Evolutionary conservation across 495 filamentous ascomycete genomes (phyloP).

Genomic region (Pyrenopolyporus hunteri): DNA sequence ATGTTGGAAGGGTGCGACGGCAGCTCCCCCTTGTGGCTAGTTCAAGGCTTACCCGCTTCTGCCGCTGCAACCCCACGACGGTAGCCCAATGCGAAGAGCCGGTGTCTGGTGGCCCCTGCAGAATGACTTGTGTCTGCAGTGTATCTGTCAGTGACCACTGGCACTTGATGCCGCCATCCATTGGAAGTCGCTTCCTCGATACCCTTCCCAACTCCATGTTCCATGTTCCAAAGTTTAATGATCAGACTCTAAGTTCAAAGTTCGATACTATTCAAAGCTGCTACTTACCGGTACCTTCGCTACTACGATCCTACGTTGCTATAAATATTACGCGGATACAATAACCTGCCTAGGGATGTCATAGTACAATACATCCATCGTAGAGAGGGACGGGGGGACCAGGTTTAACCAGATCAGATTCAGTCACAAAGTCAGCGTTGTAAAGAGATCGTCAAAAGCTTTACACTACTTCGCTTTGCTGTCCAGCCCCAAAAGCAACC

Average conservation of each 20-base stretch:
- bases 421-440: background rate
- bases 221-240: too few species aligned
- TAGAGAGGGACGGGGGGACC: too few species aligned
- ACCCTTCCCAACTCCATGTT: too few species aligned
- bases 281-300: too few species aligned
- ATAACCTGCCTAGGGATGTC: too few species aligned
- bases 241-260: too few species aligned
- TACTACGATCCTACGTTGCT: constrained; percentile 3
- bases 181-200: constrained; percentile 8
- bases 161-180: constrained; percentile 26
- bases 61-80: constrained; percentile 23
- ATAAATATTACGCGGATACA: constrained; percentile 1
- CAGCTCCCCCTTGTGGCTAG: constrained; percentile 20
- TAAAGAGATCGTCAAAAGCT: constrained; percentile 28
- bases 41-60: constrained; percentile 10
- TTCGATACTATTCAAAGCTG: too few species aligned
- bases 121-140: constrained; percentile 33
- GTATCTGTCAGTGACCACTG: constrained; percentile 21
- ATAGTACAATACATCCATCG: too few species aligned
- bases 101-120: constrained; percentile 33
- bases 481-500: constrained; percentile 8
- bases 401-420: too few species aligned
- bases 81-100: constrained; percentile 11
- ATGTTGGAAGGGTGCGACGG: too few species aligned
- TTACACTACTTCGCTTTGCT: constrained; percentile 5